Base-by-base conservation (phyloP, 495 filamentous ascomycete genomes). In the Podospora tetraspora region DNA sequence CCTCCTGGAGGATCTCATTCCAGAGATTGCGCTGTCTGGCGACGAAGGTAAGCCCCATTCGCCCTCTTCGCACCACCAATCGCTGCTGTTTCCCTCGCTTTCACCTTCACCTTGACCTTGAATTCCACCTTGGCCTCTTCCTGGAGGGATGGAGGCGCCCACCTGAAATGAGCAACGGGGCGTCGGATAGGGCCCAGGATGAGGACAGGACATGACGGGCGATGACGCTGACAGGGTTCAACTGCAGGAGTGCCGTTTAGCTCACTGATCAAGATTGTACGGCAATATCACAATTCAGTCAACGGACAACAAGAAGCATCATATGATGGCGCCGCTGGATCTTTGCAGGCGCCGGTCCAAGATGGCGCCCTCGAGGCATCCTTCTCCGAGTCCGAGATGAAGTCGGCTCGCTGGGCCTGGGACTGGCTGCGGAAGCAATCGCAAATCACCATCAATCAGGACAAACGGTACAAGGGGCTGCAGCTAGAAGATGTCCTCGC, bases 1-100 rank as follows among this genome's bases (percentile, higher is more conserved):
- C 67, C 78, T 95, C 77, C 87, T 93, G 61, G 84, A 90, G 70
- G 88, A 86, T 73, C 78, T 94, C 61, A 78, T 94, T 59, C 84
- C 85, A 22, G 89, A 91, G 81, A 89, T 94, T 74, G 90, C 91
- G 8, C 82, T 81, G 72, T 80, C 79, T 63, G 91, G 91, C 32
- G 84, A 85, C 68, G 82, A 85, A 81, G 91, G 91, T 94, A 77
- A 79, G 90, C 85, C 62, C 13, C 43, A 52, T 57, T 22, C 23
- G 24, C 21, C 21, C 62, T 61, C 30, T 32, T 32, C 21, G 23
- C 32, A 24, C 61, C 23, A 22, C 61, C 62, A 43, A 64, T 64
- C 62, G 43, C 62, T 52, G 23, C 30, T 1, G 30, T 24, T 34
- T 25, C 37, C n/a, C n/a, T 21, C 19, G 52, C 61, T 63, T n/a